Percentiles rank a stretch among this genome's conserved stretches.
These are phyloP conservation scores for Chlorella sp. DNA, from an alignment of 139 green algal species.

Conservation along the genomic window DNA sequence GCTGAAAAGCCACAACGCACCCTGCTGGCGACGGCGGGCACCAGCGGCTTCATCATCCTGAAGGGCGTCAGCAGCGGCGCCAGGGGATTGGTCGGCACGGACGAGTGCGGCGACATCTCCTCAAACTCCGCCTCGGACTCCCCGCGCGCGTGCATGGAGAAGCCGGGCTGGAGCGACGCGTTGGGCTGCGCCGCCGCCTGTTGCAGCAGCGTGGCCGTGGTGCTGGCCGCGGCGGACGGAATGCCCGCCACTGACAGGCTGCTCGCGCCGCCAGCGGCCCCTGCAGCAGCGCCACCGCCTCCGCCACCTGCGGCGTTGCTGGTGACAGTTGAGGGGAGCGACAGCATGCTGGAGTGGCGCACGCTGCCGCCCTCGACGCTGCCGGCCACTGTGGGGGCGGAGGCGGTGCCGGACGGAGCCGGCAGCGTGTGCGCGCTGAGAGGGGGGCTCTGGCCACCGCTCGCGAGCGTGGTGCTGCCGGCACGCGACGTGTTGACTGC, in stretches of 20 bases:
- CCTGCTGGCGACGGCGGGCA: conserved; percentile 4
- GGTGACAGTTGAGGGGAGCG: too few relatives aligned
- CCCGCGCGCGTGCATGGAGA: neutral
- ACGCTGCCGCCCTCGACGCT: too few relatives aligned
- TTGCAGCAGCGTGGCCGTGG: too few relatives aligned
- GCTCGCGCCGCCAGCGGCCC: neutral
- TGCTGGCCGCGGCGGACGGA: neutral
- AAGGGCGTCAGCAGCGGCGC: conserved; percentile 9
- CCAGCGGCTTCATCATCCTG: conserved; percentile 4
- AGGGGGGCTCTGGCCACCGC: neutral
- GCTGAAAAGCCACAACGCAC: too few relatives aligned
- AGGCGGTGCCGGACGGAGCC: neutral
- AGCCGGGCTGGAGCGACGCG: too few relatives aligned
- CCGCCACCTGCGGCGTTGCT: too few relatives aligned
- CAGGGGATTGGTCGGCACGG: conserved; percentile 1
- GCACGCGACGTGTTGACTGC: neutral
- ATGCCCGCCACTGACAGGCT: too few relatives aligned
- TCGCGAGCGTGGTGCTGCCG: neutral
- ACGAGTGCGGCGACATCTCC: conserved; percentile 1
- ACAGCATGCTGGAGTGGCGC: too few relatives aligned
- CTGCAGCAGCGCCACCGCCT: neutral
- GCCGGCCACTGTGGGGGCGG: too few relatives aligned
- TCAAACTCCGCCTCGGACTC: conserved; percentile 1
- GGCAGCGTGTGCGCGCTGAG: neutral
- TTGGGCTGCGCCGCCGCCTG: too few relatives aligned